Conservation (phyloP, 495 filamentous ascomycete genomes). For the Halenospora varia region DNA sequence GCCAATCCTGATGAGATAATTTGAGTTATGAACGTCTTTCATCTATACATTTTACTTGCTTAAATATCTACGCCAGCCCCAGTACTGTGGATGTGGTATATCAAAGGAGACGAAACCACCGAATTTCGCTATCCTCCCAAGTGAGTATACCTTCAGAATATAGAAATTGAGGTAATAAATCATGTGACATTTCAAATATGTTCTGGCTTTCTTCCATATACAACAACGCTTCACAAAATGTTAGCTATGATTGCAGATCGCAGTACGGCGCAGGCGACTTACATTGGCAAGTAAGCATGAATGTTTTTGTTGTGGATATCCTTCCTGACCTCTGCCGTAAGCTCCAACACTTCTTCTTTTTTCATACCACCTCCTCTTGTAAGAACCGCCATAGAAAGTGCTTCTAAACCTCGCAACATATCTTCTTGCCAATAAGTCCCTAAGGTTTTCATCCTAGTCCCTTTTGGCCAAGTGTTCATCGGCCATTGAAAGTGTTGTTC, state of each 20-base stretch:
- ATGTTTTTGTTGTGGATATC: slow-evolving; percentile 7
- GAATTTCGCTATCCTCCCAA: no score
- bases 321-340: slow-evolving; percentile 2
- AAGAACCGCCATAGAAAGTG: slow-evolving; percentile 36
- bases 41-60: no score
- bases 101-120: no score
- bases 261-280: background rate
- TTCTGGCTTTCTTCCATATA: slow-evolving; percentile 3
- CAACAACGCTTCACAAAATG: background rate
- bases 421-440: slow-evolving; percentile 3
- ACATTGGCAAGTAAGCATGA: slow-evolving; percentile 12
- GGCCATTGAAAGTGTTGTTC: slow-evolving; percentile 38
- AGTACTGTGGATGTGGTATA: no score
- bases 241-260: background rate
- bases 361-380: slow-evolving; percentile 2
- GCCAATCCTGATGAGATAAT: no score
- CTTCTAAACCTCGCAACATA: slow-evolving; percentile 3
- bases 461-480: slow-evolving; percentile 42
- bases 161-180: background rate
- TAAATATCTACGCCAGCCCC: no score
- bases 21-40: no score
- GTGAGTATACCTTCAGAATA: no score
- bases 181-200: background rate
- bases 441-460: slow-evolving; percentile 28
- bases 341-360: slow-evolving; percentile 4